Percentiles rank a stretch among this genome's conserved stretches.
phyloP scores from a whole-genome alignment of 768 basidiomycete genomes.

The Agaricus subrufescens region DNA sequence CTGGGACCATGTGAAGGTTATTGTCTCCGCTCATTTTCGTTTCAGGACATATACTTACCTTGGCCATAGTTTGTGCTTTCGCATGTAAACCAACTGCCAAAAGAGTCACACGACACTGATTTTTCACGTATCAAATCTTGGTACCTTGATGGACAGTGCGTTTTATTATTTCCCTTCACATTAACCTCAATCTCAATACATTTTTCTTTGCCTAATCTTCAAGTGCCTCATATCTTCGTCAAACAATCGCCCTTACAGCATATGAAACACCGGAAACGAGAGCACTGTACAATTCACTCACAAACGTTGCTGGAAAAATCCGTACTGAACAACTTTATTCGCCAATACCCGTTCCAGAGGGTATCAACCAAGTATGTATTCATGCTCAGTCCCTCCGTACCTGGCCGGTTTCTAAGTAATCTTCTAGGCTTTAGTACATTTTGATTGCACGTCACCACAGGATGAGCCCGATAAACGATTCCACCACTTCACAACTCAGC shows the following conservation, averaged over 20 bases:
- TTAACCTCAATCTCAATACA: background rate
- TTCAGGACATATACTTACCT: background rate
- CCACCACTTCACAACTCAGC: constrained; percentile 82
- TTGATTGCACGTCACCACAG: constrained; percentile 64
- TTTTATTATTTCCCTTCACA: background rate
- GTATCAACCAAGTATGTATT: constrained; percentile 68
- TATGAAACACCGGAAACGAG: constrained; percentile 90
- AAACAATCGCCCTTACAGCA: constrained; percentile 81
- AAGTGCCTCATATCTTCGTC: constrained; percentile 83
- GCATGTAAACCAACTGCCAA: constrained; percentile 83
- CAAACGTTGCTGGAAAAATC: constrained; percentile 84
- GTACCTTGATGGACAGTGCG: constrained; percentile 91
- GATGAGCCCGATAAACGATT: constrained; percentile 88
- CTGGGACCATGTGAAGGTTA: constrained; percentile 95
- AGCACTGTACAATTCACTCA: constrained; percentile 72
- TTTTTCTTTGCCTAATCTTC: background rate
- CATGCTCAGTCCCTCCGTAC: background rate
- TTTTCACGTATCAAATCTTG: constrained; percentile 97
- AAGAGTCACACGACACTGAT: constrained; percentile 90
- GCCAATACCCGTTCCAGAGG: constrained; percentile 76
- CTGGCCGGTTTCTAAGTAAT: background rate
- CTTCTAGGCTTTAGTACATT: constrained; percentile 62
- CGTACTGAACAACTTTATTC: constrained; percentile 64
- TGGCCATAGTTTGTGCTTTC: constrained; percentile 71
- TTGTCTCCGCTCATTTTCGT: constrained; percentile 8